Evolutionary conservation across 179 eudicot species (phyloP).

Genomic region (Beta corolliflora): DNA sequence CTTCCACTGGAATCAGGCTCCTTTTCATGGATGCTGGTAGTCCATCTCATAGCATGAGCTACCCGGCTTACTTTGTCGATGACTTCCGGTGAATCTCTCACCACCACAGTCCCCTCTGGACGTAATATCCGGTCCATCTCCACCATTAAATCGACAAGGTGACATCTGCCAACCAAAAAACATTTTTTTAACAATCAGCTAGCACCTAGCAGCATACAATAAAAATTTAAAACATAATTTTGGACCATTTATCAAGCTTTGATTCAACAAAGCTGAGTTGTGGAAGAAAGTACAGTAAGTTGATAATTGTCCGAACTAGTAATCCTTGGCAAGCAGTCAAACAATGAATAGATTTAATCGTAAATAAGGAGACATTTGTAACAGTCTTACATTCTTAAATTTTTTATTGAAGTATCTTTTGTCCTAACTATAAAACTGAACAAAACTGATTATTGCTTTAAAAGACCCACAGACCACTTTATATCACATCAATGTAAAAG

Average conservation of each 20-base stretch:
- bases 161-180: constrained; percentile 55
- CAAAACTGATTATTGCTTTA: background rate
- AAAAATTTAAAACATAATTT: background rate
- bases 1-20: constrained; percentile 73
- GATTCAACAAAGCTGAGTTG: background rate
- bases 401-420: too few species aligned
- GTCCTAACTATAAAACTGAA: background rate
- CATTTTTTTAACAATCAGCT: background rate
- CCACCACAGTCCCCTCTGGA: constrained; percentile 82
- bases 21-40: constrained; percentile 54
- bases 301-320: background rate
- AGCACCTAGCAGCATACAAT: background rate
- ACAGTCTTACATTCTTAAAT: too few species aligned
- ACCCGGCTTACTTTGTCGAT: constrained; percentile 64
- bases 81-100: constrained; percentile 72
- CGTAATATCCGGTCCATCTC: constrained; percentile 89
- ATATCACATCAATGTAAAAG: constrained; percentile 5
- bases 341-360: too few species aligned
- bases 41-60: constrained; percentile 74
- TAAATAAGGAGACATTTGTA: too few species aligned
- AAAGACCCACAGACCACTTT: background rate
- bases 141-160: constrained; percentile 79
- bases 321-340: background rate
- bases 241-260: background rate
- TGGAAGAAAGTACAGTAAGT: background rate